Evolutionary conservation across 116 monocot species (phyloP).

Genomic region (Posidonia oceanica): DNA sequence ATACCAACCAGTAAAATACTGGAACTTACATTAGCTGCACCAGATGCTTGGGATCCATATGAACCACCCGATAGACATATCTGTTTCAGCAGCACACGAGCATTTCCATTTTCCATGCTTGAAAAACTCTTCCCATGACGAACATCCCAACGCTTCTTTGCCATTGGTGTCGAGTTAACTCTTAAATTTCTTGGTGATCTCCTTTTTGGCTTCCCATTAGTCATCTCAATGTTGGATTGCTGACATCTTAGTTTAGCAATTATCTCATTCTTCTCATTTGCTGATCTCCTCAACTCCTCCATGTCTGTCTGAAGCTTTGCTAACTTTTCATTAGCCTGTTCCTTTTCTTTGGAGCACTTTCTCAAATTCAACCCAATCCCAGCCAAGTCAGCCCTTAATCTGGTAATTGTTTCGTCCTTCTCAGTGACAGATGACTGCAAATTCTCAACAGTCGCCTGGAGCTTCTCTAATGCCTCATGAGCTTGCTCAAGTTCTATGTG

Average conservation of each 20-base stretch:
- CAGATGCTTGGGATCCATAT: not conserved
- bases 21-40: slow-evolving; percentile 3
- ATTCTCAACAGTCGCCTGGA: slow-evolving; percentile 27
- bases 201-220: not conserved
- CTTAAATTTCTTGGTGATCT: not conserved
- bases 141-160: not conserved
- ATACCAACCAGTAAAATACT: not conserved
- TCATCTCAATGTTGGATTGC: not conserved
- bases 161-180: not conserved
- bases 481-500: slow-evolving; percentile 27
- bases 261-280: slow-evolving; percentile 30
- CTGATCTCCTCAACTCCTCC: slow-evolving; percentile 19
- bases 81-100: not conserved
- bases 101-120: not conserved
- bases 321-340: slow-evolving; percentile 22
- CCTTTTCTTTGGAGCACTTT: slow-evolving; percentile 18
- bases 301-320: slow-evolving; percentile 20
- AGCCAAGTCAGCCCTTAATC: slow-evolving; percentile 21
- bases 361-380: slow-evolving; percentile 19
- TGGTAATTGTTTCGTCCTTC: slow-evolving; percentile 37
- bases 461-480: slow-evolving; percentile 42
- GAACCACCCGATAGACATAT: not conserved
- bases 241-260: slow-evolving; percentile 21
- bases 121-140: too few species aligned
- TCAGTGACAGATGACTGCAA: slow-evolving; percentile 21